Base-by-base conservation (phyloP, 345 rosid genomes). In the Balakata baccata region DNA sequence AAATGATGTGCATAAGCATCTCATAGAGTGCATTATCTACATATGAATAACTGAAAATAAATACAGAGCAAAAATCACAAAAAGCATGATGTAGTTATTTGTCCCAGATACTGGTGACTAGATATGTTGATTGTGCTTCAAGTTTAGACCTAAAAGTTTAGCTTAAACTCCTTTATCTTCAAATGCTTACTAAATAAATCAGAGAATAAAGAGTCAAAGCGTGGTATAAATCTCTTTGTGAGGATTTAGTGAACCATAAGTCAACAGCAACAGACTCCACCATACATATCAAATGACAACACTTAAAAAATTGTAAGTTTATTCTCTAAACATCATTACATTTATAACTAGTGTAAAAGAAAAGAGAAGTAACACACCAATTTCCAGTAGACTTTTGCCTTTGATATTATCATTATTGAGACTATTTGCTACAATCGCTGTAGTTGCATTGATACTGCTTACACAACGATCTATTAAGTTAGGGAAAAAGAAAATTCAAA, bases 401-500 rank as follows among this genome's bases (percentile, higher is more conserved):
- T 82, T 79, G 80, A 81, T 75, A 73, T 76, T 65, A 61, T 83
- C 79, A 46, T 76, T 86, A 66, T 59, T 76, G 39, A 92, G 82
- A 77, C 81, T 59, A 50, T 90, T 70, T 13, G 85, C 80, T 39
- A 84, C 90, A 70, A 94, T 84, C 13, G 83, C 73, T 23, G 99
- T 90, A 59, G 73, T 81, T 69, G 97, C 80, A 77, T 95, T 88
- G 75, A 77, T 54, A 68, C 83, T 82, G 65, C 82, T 84, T 69
- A 73, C 53, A 18, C 92, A 91, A 46, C 88, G 92, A 86, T 94
- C 98, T 94, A 76, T 43, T 77, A 72, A 71, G 45, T 75, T 47
- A 0, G 6, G 45, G 74, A 52, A 56, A 4, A 29, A 72, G 34
- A 60, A 59, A 52, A 61, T 64, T 50, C 41, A 37, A 18, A 53